Conservation (phyloP, 2,329 filamentous ascomycete genomes). For the Apiospora aurea region DNA sequence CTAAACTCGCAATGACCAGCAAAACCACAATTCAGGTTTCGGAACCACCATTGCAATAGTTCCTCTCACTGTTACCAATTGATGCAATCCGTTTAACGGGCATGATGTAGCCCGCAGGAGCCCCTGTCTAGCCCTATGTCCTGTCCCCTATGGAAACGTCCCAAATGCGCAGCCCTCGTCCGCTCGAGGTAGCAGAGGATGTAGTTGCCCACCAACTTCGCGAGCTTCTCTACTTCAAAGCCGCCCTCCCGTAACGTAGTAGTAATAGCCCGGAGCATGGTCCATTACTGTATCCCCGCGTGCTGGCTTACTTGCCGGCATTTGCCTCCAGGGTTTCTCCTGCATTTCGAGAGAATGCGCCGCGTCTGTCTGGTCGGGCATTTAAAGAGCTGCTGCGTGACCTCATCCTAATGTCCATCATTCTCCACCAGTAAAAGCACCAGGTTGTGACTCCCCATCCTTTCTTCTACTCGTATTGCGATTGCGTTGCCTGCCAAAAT, state of each 20-base stretch:
- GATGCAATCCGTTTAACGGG: neutral
- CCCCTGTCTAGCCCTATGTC: constrained; percentile 15
- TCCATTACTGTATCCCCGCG: constrained; percentile 4
- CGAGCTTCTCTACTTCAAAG: neutral
- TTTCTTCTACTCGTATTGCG: neutral
- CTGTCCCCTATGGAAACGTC: neutral
- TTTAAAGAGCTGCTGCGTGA: constrained; percentile 13
- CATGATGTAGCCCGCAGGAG: constrained; percentile 2
- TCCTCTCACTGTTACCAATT: neutral
- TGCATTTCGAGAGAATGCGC: neutral
- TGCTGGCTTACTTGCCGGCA: neutral
- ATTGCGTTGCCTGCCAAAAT: neutral
- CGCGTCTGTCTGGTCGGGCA: neutral
- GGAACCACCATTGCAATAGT: constrained; percentile 9
- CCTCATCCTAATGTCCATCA: neutral
- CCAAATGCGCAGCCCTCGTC: neutral
- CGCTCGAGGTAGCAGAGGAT: neutral
- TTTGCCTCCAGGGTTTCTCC: constrained; percentile 9
- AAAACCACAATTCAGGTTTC: constrained; percentile 15
- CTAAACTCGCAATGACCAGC: constrained; percentile 2
- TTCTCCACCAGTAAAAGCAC: constrained; percentile 7
- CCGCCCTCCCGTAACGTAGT: neutral
- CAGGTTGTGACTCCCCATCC: neutral
- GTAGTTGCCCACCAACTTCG: neutral
- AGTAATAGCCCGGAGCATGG: neutral